Conservation (phyloP, 2,329 filamentous ascomycete species). For the Teratosphaeria destructans region DNA sequence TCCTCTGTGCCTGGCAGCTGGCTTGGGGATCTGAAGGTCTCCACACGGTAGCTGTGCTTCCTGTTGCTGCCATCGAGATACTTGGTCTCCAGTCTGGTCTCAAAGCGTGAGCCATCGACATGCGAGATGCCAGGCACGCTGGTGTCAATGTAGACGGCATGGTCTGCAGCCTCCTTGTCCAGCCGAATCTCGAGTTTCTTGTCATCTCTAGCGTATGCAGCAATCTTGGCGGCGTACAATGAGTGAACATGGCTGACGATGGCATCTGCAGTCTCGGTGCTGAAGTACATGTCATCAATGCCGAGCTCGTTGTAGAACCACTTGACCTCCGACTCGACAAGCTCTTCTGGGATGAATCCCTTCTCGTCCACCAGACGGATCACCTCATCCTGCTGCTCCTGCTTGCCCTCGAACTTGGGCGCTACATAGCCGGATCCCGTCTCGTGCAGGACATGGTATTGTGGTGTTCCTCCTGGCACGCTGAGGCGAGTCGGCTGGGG, state of each 20-base stretch:
- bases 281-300: slow-evolving; percentile 98
- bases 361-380: slow-evolving; percentile 68
- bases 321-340: slow-evolving; percentile 73
- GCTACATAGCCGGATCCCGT: slow-evolving; percentile 90
- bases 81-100: slow-evolving; percentile 87
- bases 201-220: slow-evolving; percentile 84
- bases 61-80: slow-evolving; percentile 73
- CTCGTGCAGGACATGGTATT: slow-evolving; percentile 61
- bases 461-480: slow-evolving; percentile 49
- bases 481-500: slow-evolving; percentile 81
- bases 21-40: slow-evolving; percentile 90
- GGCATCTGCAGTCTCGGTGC: slow-evolving; percentile 73
- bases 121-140: slow-evolving; percentile 76
- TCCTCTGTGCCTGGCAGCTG: slow-evolving; percentile 63
- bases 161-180: slow-evolving; percentile 88
- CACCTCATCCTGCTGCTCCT: slow-evolving; percentile 83
- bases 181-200: slow-evolving; percentile 89
- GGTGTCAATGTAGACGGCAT: slow-evolving; percentile 97
- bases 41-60: slow-evolving; percentile 74
- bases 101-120: slow-evolving; percentile 75
- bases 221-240: slow-evolving; percentile 92
- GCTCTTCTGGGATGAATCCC: slow-evolving; percentile 74
- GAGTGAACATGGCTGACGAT: slow-evolving; percentile 93
- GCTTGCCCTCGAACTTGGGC: slow-evolving; percentile 85
- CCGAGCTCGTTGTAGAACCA: slow-evolving; percentile 99